These are phyloP conservation scores for Yarrowia sp. DNA, from an alignment of 805 yeast species.

Conservation along the genomic window DNA sequence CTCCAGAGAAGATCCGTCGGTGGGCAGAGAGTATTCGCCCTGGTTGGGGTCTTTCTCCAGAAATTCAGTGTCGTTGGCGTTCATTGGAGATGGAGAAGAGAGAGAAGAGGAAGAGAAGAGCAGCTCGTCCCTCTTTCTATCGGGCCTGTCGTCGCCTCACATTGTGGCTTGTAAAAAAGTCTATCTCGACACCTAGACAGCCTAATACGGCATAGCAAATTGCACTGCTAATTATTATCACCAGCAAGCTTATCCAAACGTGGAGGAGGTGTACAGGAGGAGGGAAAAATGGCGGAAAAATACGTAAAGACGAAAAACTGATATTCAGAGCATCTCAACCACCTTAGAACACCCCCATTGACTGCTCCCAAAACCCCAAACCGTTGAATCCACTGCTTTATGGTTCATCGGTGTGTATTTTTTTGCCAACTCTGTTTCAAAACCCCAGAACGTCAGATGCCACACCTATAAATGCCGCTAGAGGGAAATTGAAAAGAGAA, in stretches of 20 bases:
- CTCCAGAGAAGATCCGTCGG: constrained; percentile 1
- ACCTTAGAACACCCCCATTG: too few relatives aligned
- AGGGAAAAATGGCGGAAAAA: background rate
- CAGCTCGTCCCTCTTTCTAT: background rate
- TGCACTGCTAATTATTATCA: background rate
- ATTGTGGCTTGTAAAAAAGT: constrained; percentile 2
- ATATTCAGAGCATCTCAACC: too few relatives aligned
- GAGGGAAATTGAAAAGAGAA: background rate
- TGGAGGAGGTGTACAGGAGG: background rate
- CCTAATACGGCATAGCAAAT: constrained; percentile 6
- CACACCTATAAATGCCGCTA: background rate
- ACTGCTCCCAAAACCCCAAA: too few relatives aligned
- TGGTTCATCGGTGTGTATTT: background rate
- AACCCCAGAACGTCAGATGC: background rate
- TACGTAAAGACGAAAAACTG: too few relatives aligned
- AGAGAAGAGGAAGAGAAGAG: background rate
- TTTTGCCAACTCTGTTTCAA: background rate
- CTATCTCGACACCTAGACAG: background rate
- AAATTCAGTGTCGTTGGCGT: background rate
- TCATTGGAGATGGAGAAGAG: background rate
- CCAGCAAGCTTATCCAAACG: too few relatives aligned
- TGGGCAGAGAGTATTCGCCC: background rate
- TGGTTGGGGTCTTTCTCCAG: constrained; percentile 7
- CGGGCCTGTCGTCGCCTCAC: background rate
- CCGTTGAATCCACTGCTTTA: background rate